These are phyloP conservation scores for Colletotrichum sp. DNA, from an alignment of 2,329 filamentous ascomycete species.

Conservation along the genomic window DNA sequence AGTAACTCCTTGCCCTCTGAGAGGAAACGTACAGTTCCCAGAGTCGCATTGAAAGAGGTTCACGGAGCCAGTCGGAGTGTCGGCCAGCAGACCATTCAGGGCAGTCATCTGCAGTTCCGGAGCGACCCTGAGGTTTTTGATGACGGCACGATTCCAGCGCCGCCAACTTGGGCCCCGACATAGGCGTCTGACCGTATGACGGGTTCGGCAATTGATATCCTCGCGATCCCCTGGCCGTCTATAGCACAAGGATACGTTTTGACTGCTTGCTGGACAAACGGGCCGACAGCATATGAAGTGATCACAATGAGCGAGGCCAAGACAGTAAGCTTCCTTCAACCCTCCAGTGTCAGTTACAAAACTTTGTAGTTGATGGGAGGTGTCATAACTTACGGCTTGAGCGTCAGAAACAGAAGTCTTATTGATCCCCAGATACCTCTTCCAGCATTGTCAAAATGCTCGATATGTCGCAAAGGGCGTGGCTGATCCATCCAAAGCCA, in stretches of 20 bases:
- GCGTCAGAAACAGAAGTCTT: neutral
- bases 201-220: neutral
- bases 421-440: neutral
- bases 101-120: neutral
- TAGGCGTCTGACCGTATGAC: neutral
- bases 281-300: neutral
- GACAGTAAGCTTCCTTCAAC: neutral
- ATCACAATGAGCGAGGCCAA: neutral
- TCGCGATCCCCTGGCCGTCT: neutral
- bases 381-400: neutral
- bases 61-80: neutral
- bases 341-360: neutral
- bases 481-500: neutral
- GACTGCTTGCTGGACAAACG: neutral
- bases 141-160: neutral
- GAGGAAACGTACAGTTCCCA: neutral
- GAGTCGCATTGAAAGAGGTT: neutral
- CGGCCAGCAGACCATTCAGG: neutral
- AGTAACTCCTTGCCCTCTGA: neutral
- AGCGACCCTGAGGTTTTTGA: neutral
- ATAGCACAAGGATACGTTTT: neutral
- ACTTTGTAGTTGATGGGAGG: neutral
- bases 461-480: neutral
- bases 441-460: neutral
- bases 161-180: neutral